Base-by-base conservation (phyloP, 2,329 filamentous ascomycete genomes). In the Penicillium sp. region DNA sequence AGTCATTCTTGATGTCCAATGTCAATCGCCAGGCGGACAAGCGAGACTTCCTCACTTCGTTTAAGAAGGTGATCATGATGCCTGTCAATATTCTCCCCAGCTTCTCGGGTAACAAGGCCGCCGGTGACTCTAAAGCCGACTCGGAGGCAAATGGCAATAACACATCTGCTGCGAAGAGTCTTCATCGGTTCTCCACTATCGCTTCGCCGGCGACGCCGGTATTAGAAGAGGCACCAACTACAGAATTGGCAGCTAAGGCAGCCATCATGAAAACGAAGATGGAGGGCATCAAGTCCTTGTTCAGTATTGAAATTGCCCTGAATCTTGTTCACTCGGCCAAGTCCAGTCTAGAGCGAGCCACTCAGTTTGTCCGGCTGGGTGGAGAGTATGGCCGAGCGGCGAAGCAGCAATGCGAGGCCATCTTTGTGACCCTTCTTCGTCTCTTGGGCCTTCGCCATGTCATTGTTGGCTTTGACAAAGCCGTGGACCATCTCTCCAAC, bases 61-160 rank as follows among this genome's bases (percentile, higher is more conserved):
- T 99, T 83, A 97, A 93, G 74, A 98, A 98, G 77, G 95, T 99
- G 9, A 91, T 99, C 67, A 97, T 99, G 93, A 96, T 97, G 89
- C 95, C 95, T 2, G 94, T 99, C 53, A 96, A 92, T 56, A 94
- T 93, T 9, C 82, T 98, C 4, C 91, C 92, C 1, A 89, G 86
- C 51, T 86, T 92, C 65, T 82, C 86, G 6, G 80, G 86, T 82
- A n/a, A 84, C 84, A 58, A 91, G 88, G 72, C 84, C 79, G 63
- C 78, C 77, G 73, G 72, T 30, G 61, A 63, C 40, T 9, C 69
- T 10, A 77, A 75, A 58, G 51, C 66, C 0, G 72, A 70, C 10
- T 64, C 67, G 6, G 66, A 69, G 22, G 65, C 70, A 5, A 62
- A 65, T 30, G 58, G 59, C 19, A 61, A 56, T 24, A 72, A 71